phyloP scores from a whole-genome alignment of 73 alveolate species.

The Paramecium caudatum region DNA sequence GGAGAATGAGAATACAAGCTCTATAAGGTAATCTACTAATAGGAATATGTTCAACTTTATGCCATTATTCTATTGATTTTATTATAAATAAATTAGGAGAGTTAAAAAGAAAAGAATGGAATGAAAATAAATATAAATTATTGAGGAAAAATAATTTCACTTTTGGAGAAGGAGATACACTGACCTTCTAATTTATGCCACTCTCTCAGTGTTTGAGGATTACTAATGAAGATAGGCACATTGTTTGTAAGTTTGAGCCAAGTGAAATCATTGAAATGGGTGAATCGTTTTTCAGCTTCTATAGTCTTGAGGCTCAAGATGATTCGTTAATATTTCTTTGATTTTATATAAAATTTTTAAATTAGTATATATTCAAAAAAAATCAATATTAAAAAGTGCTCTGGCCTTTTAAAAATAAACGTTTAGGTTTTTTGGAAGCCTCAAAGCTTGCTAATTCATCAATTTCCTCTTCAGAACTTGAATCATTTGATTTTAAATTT shows the following conservation, averaged over 20 bases:
- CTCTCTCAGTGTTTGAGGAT: slow-evolving; percentile 22
- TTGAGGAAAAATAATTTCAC: slow-evolving; percentile 50
- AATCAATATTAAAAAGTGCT: too few relatives aligned
- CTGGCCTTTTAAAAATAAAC: too few relatives aligned
- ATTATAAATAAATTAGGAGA: slow-evolving; percentile 62
- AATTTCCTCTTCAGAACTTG: too few relatives aligned
- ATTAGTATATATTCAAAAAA: too few relatives aligned
- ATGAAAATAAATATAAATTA: slow-evolving; percentile 52
- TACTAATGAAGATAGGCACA: slow-evolving; percentile 62
- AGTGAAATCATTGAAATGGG: slow-evolving; percentile 68
- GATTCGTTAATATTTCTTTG: slow-evolving; percentile 55
- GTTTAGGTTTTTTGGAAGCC: too few relatives aligned
- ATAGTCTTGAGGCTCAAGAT: slow-evolving; percentile 30
- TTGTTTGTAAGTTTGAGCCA: slow-evolving; percentile 39
- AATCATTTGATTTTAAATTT: too few relatives aligned
- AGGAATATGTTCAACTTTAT: slow-evolving; percentile 61
- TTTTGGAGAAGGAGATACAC: slow-evolving; percentile 55
- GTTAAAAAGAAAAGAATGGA: slow-evolving; percentile 59
- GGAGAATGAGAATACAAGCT: slow-evolving; percentile 54
- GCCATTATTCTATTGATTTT: slow-evolving; percentile 71
- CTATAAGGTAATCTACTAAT: slow-evolving; percentile 43
- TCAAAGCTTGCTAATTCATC: too few relatives aligned
- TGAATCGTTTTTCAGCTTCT: slow-evolving; percentile 40
- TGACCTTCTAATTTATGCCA: slow-evolving; percentile 57
- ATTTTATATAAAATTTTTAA: not conserved